Base-by-base conservation (phyloP, 164 flowering plant genomes). In the Piper betle region DNA sequence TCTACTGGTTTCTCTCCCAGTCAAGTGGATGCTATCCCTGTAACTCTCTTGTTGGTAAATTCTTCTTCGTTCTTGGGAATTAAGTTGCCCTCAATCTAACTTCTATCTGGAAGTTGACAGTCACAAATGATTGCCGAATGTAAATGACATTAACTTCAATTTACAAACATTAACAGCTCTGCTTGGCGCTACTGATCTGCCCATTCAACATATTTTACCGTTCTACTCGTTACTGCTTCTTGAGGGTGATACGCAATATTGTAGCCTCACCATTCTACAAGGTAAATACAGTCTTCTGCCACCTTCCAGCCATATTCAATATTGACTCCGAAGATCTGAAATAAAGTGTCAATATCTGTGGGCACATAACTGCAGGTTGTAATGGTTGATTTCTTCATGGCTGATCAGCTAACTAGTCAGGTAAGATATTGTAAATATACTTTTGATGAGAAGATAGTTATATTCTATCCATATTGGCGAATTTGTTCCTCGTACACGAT, bases 341-440 rank as follows among this genome's bases (percentile, higher is more conserved):
- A 20, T 2, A 5, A 55, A 55, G 17, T 55, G 40, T 11, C 41
- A 11, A 25, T 57, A 42, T 7, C 58, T 1, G 20, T 55, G 33
- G 19, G 2, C 38, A 2, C 38, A 55, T 17, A 3, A 18, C 40
- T 18, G 42, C 82, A 93, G 99, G 99, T 91, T 64, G 58, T 94
- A 75, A 67, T 94, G 86, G 96, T 91, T 6, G 99, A 94, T 58
- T 91, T 87, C 72, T 91, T 94, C 81, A 85, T 94, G 97, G 99
- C 97, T 67, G 99, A 94, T 73, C 99, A 94, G 67, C 84, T 94
- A 13, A 88, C 96, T 65, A 94, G 99, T 74, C 99, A 94, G 99
- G 99, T 94, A 67, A 65, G 20, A 38, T 54, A 43, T 52, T 52
- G 12, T 25, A 43, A 15, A 8, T 3, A 2, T 3, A 43, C 12